Percentiles rank a stretch among this genome's conserved stretches.
Evolutionary conservation across 2,329 filamentous ascomycete species (phyloP).

Genomic region (Sordariomycetes sp.): DNA sequence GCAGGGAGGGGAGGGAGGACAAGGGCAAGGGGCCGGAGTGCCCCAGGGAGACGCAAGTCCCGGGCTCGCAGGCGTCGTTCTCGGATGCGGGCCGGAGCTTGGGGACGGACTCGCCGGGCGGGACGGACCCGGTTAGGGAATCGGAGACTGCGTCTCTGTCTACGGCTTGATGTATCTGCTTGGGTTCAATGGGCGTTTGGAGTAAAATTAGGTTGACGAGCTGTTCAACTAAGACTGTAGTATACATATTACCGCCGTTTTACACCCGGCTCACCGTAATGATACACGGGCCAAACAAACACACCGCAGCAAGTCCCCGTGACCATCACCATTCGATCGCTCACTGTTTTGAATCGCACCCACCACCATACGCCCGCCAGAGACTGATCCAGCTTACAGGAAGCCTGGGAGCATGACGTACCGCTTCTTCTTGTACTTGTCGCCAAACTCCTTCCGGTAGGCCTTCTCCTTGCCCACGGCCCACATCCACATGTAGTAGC

Average conservation of each 20-base stretch:
- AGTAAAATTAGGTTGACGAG: background rate
- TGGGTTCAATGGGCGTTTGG: background rate
- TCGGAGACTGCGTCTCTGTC: slow-evolving; percentile 26
- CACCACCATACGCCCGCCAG: background rate
- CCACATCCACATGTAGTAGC: slow-evolving; percentile 76
- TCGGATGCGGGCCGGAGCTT: slow-evolving; percentile 26
- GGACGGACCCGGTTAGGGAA: slow-evolving; percentile 19
- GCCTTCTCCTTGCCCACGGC: slow-evolving; percentile 84
- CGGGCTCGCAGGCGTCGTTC: slow-evolving; percentile 12
- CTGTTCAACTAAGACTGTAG: background rate
- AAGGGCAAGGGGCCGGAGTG: background rate
- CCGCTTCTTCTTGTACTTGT: slow-evolving; percentile 92
- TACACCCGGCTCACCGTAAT: background rate
- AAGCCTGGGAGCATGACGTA: slow-evolving; percentile 73
- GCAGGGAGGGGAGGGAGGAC: slow-evolving; percentile 8
- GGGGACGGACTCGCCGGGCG: slow-evolving; percentile 24
- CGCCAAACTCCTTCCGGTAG: slow-evolving; percentile 83
- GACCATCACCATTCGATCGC: background rate
- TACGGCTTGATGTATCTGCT: slow-evolving; percentile 11
- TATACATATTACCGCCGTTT: background rate
- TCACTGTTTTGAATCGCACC: background rate
- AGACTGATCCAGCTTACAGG: slow-evolving; percentile 32
- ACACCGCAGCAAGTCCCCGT: background rate
- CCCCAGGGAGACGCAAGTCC: background rate
- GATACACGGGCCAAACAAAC: too few species aligned